Evolutionary conservation across 352 stramenopile genomes (phyloP).

Genomic region (Globisporangium middletonii): DNA sequence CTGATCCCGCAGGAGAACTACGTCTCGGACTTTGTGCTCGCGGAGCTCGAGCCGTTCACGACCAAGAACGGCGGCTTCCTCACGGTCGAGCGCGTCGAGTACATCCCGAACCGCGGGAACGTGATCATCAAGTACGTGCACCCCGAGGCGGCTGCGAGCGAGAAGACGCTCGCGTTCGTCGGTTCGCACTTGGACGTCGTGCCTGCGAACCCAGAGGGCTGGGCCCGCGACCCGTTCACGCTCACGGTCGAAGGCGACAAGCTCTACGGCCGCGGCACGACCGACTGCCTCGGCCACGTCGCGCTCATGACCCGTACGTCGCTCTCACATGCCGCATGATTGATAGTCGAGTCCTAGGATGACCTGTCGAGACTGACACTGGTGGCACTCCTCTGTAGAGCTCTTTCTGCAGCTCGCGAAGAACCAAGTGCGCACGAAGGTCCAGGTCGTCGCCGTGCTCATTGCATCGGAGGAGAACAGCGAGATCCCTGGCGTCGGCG

Average conservation of each 20-base stretch:
- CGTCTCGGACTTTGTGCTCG: conserved; percentile 86
- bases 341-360: not conserved
- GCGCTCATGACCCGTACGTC: conserved; percentile 77
- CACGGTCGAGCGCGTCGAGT: conserved; percentile 74
- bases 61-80: conserved; percentile 65
- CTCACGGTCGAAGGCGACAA: conserved; percentile 88
- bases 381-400: conserved; percentile 14
- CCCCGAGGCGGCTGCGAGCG: conserved; percentile 24
- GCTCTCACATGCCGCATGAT: not conserved
- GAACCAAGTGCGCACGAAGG: conserved; percentile 62
- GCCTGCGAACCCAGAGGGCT: conserved; percentile 88
- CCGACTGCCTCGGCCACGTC: conserved; percentile 91
- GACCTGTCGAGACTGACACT: too few species aligned
- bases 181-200: conserved; percentile 91
- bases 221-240: conserved; percentile 86
- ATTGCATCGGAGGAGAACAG: conserved; percentile 88
- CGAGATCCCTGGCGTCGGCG: conserved; percentile 80
- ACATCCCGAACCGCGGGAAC: conserved; percentile 82
- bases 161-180: conserved; percentile 84
- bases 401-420: conserved; percentile 74
- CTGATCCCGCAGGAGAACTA: conserved; percentile 85
- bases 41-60: conserved; percentile 72
- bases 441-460: conserved; percentile 82
- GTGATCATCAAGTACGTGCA: conserved; percentile 89
- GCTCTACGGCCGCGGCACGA: conserved; percentile 89